These are phyloP conservation scores for Peniophora sp. DNA, from an alignment of 1,284 basidiomycete genomes.

Conservation along the genomic window DNA sequence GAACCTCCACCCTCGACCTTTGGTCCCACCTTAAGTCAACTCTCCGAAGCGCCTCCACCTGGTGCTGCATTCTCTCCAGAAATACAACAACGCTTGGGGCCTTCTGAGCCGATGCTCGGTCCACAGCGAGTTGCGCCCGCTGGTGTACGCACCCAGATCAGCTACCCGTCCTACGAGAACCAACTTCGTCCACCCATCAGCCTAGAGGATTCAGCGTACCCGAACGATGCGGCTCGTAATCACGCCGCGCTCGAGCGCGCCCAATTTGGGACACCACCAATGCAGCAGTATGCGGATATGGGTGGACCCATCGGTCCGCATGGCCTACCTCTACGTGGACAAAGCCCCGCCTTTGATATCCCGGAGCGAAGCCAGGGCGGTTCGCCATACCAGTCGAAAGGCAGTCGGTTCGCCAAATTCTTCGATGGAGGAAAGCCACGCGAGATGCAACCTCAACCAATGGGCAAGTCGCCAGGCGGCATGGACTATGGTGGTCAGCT, in stretches of 20 bases:
- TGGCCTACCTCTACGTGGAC: slow-evolving; percentile 10
- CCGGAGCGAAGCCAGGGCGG: slow-evolving; percentile 17
- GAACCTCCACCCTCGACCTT: neutral
- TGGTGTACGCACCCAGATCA: slow-evolving; percentile 6
- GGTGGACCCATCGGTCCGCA: slow-evolving; percentile 10
- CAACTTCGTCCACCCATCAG: slow-evolving; percentile 5
- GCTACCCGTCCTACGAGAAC: slow-evolving; percentile 9
- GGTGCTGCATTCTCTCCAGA: neutral
- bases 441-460: slow-evolving; percentile 26
- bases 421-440: slow-evolving; percentile 60
- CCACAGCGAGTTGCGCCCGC: neutral
- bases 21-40: neutral
- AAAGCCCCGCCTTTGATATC: slow-evolving; percentile 12
- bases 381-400: slow-evolving; percentile 41
- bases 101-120: neutral
- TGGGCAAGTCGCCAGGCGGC: slow-evolving; percentile 30
- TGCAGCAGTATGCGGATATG: slow-evolving; percentile 20
- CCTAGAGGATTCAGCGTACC: slow-evolving; percentile 6
- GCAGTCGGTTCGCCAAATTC: slow-evolving; percentile 77
- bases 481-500: slow-evolving; percentile 34
- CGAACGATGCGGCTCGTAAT: slow-evolving; percentile 8
- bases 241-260: slow-evolving; percentile 18
- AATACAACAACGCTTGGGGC: neutral
- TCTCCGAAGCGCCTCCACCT: neutral
- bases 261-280: slow-evolving; percentile 24